Evolutionary conservation across 208 protist genomes (phyloP), one percentile per base, ranked within the genome.

Genomic region (Crithidia sp.): DNA sequence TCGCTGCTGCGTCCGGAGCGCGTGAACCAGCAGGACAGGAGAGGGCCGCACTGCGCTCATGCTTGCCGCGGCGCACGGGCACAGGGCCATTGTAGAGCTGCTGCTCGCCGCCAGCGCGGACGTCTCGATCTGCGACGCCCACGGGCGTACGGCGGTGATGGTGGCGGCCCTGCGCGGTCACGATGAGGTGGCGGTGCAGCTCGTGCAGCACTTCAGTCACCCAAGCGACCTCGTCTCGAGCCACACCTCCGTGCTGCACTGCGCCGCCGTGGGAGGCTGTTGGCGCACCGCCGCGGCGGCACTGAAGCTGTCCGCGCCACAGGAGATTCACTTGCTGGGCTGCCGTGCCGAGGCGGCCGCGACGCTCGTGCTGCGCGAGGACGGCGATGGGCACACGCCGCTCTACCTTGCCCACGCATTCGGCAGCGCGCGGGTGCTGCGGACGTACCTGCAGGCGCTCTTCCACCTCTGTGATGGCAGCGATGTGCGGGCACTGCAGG

Each of bases 181-280:
- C 77, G 87, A 95, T 66, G 55, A 85, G 36, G 67, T 97, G 5
- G 92, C 90, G 16, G 36, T 77, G 19, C 79, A 85, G 12, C 57
- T 96, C 41, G 84, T 79, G 44, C 81, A 88, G 57, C 67, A 90
- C 81, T 95, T 91, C 59, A 79, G 69, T 65, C 76, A 71, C 44
- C 55, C 76, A 3, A 62, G 67, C 10, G 77, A 88, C 45, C 63
- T 93, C 36, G 81, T 82, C 17, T 77, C 76, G 3, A 49, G 73
- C n/a, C 75, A 81, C 53, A 93, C 85, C 17, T 87, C 91, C 17
- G 60, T 93, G 36, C 69, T 96, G 77, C 91, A 96, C 76, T 89
- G 83, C 64, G 85, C 85, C 36, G 91, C 91, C 58, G 50, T 88
- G 13, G 91, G 91, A 17, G 77, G 84, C 4, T 87, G 81, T 71